Percentiles rank a stretch among this genome's conserved stretches.
These are phyloP conservation scores for Colletotrichum viniferum DNA, from an alignment of 2,329 filamentous ascomycete genomes.

Conservation along the genomic window DNA sequence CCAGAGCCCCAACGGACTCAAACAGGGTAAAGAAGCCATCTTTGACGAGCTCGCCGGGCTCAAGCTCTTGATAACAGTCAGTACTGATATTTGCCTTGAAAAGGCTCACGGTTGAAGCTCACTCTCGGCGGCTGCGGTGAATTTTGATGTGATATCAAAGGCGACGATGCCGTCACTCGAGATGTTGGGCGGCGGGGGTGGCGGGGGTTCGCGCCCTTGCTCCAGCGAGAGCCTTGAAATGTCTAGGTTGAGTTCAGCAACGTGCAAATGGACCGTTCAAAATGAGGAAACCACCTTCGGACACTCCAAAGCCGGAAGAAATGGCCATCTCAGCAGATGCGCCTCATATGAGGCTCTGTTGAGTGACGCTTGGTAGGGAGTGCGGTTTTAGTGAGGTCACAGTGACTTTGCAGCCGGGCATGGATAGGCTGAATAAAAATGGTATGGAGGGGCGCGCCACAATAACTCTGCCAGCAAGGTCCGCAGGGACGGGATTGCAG, in stretches of 20 bases:
- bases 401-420: not conserved
- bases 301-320: slow-evolving; percentile 33
- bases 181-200: slow-evolving; percentile 43
- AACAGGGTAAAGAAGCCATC: slow-evolving; percentile 95
- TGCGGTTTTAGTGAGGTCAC: slow-evolving; percentile 19
- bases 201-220: slow-evolving; percentile 32
- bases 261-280: not conserved
- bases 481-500: not conserved
- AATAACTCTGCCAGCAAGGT: not conserved
- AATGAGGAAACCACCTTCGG: slow-evolving; percentile 34
- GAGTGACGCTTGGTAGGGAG: not conserved
- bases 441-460: not conserved
- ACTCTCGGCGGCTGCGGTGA: slow-evolving; percentile 59
- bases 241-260: slow-evolving; percentile 33
- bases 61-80: slow-evolving; percentile 61
- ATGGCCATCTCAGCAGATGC: slow-evolving; percentile 7
- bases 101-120: slow-evolving; percentile 23
- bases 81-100: not conserved
- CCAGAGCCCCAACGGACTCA: slow-evolving; percentile 87
- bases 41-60: slow-evolving; percentile 85
- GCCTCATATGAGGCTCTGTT: slow-evolving; percentile 14
- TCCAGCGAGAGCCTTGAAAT: slow-evolving; percentile 46
- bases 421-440: slow-evolving; percentile 5
- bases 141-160: slow-evolving; percentile 63
- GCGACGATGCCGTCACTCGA: slow-evolving; percentile 56